These are phyloP conservation scores for Leishmania major DNA, from an alignment of 208 protist species.

Conservation along the genomic window DNA sequence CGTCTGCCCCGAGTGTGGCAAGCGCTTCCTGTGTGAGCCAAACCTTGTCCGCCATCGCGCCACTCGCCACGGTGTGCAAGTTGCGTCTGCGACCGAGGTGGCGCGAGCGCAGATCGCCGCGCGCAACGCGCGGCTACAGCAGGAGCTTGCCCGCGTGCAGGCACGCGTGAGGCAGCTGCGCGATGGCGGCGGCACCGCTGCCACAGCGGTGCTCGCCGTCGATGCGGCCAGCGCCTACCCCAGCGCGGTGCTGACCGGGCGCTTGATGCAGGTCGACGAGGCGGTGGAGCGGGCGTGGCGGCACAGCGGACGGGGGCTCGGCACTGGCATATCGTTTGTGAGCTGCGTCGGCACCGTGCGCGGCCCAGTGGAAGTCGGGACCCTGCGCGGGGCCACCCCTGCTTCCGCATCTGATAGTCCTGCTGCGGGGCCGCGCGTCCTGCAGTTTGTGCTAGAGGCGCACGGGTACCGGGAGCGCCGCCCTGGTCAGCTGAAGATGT, in stretches of 20 bases:
- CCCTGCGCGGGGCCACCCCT: slow-evolving; percentile 18
- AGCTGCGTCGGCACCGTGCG: slow-evolving; percentile 41
- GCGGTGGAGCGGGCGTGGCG: slow-evolving; percentile 13
- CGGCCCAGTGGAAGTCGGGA: slow-evolving; percentile 32
- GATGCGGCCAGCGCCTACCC: slow-evolving; percentile 17
- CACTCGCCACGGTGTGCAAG: slow-evolving; percentile 41
- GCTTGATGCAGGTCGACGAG: slow-evolving; percentile 30
- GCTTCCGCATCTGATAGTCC: not conserved
- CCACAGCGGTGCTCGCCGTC: not conserved
- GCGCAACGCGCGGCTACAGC: slow-evolving; percentile 31
- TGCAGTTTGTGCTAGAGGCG: slow-evolving; percentile 63
- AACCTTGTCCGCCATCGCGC: slow-evolving; percentile 63
- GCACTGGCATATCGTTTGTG: slow-evolving; percentile 36
- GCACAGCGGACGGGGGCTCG: slow-evolving; percentile 15
- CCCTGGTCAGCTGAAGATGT: slow-evolving; percentile 60
- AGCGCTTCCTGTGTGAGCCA: slow-evolving; percentile 47
- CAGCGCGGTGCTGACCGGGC: slow-evolving; percentile 26
- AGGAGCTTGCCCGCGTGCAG: slow-evolving; percentile 12
- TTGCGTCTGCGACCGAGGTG: slow-evolving; percentile 34
- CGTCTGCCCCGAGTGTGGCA: slow-evolving; percentile 77
- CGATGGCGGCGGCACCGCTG: not conserved
- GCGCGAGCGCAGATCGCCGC: slow-evolving; percentile 25
- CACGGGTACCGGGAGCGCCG: slow-evolving; percentile 62
- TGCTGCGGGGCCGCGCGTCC: slow-evolving; percentile 22
- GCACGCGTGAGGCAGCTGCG: slow-evolving; percentile 20